These are phyloP conservation scores for Antonospora locustae DNA, from an alignment of 371 early-diverging fungal species.

Conservation along the genomic window DNA sequence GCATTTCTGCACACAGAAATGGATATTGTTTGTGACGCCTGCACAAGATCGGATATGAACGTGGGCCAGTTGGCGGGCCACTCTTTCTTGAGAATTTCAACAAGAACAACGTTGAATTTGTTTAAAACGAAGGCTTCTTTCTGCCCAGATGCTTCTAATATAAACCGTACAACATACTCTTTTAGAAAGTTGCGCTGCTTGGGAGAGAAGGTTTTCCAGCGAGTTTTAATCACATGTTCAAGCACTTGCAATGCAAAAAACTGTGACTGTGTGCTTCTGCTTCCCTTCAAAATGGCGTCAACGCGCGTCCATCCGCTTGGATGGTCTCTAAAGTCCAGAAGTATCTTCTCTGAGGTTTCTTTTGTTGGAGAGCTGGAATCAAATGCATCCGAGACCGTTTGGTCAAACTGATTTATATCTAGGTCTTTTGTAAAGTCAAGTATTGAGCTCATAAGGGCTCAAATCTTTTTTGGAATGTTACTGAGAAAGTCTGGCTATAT, in stretches of 20 bases:
- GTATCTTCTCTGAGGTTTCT: constrained; percentile 39
- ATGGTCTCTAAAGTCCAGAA: constrained; percentile 82
- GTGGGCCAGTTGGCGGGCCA: constrained; percentile 98
- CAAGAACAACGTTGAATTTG: constrained; percentile 49
- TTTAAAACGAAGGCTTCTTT: constrained; percentile 33
- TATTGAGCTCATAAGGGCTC: constrained; percentile 45
- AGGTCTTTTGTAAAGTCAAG: constrained; percentile 46
- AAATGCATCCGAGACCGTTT: constrained; percentile 34
- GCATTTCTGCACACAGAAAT: constrained; percentile 88
- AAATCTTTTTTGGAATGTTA: constrained; percentile 3
- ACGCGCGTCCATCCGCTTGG: constrained; percentile 87
- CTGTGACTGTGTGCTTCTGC: constrained; percentile 66
- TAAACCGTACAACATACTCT: constrained; percentile 43
- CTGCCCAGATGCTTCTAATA: constrained; percentile 24
- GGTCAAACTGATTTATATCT: constrained; percentile 47
- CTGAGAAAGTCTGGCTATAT: background rate
- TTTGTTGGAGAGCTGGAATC: constrained; percentile 20
- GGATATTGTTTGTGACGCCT: constrained; percentile 67
- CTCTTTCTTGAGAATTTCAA: constrained; percentile 89
- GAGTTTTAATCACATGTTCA: constrained; percentile 80
- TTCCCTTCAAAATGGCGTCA: constrained; percentile 74
- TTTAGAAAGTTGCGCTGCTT: constrained; percentile 69
- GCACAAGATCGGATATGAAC: constrained; percentile 89
- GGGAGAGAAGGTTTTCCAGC: constrained; percentile 79
- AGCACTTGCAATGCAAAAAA: constrained; percentile 83